Base-by-base conservation (phyloP, 1,284 basidiomycete species). In the Cutaneotrichosporon daszewskae region DNA sequence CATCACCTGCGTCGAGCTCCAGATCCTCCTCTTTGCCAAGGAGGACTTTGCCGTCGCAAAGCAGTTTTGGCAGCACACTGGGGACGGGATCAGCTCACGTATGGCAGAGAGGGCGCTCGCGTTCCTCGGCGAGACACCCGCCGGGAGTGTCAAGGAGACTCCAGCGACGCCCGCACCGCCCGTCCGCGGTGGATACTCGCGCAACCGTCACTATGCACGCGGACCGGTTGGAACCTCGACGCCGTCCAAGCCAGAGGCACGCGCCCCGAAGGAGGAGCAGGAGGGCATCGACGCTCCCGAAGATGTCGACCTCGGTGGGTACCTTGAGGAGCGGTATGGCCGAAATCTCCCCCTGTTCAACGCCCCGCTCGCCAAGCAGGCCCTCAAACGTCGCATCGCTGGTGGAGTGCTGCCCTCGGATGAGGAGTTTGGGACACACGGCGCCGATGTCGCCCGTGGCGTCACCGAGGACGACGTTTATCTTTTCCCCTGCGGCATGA, bases 61-160 rank as follows among this genome's bases (percentile, higher is more conserved):
- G 69, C 79, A 88, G 63, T 96, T 92, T 68, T 96, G 94, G 91
- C 92, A 97, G 60, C 92, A 97, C 63, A 84, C 86, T 0, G 94
- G 94, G 0, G 75, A 86, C 52, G 91, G 91, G 0, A 84, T 98
- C 39, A 88, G 85, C 2, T 91, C 87, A 51, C 82, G 94, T 17
- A 72, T 85, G 26, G 91, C 92, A 1, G 89, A 94, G 45, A 76
- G 81, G 39, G 90, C 85, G 57, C 76, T 97, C 20, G 74, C 79
- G 17, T 74, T 87, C 58, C 74, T 90, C 6, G 73, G 73, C 11
- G 71, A 73, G 51, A 54, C 61, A 11, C 69, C 73, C 5, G 66
- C 69, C 6, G 64, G 66, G 14, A 33, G 43, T 1, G 17, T 42
- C 9, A 24, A 40, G 23, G 22, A 26, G 3, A 23, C 43, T 13